Percentiles rank a stretch among this genome's conserved stretches.
Evolutionary conservation across 2,329 filamentous ascomycete genomes (phyloP).

Genomic region (Alternaria atra): DNA sequence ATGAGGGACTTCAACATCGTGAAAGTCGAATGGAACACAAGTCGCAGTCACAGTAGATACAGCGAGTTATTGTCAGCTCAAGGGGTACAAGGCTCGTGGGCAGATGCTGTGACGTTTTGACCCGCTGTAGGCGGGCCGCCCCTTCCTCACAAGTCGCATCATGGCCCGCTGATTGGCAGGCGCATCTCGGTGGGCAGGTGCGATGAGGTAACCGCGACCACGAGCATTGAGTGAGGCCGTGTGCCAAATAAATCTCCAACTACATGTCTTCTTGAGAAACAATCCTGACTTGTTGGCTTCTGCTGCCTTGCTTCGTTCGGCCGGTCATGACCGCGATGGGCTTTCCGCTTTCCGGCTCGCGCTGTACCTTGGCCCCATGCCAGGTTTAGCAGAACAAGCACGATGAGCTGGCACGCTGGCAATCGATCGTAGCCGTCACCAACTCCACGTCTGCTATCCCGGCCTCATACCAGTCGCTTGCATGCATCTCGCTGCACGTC

Average conservation of each 20-base stretch:
- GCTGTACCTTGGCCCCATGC: slow-evolving; percentile 25
- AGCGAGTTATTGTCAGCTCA: neutral
- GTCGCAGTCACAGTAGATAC: neutral
- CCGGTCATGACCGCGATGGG: slow-evolving; percentile 16
- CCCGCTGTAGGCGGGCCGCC: slow-evolving; percentile 19
- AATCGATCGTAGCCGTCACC: slow-evolving; percentile 19
- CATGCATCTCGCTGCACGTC: slow-evolving; percentile 17
- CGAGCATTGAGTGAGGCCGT: slow-evolving; percentile 10
- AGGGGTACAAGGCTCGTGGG: neutral
- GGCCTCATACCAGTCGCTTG: slow-evolving; percentile 18
- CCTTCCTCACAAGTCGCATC: slow-evolving; percentile 11
- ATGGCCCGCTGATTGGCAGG: slow-evolving; percentile 23
- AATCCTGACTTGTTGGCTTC: neutral
- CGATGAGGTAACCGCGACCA: slow-evolving; percentile 19
- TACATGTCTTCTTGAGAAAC: neutral
- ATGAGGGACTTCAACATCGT: neutral
- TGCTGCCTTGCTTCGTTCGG: slow-evolving; percentile 14
- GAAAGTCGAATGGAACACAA: neutral
- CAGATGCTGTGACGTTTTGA: slow-evolving; percentile 12
- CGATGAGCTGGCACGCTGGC: slow-evolving; percentile 18
- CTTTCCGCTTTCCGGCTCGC: slow-evolving; percentile 15
- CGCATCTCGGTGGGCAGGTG: slow-evolving; percentile 13
- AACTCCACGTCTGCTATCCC: slow-evolving; percentile 11
- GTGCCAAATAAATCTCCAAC: neutral
- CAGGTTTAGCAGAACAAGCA: slow-evolving; percentile 26